Evolutionary conservation across 1,139 yeast species (phyloP).

Genomic region (Blastobotrys niveus): DNA sequence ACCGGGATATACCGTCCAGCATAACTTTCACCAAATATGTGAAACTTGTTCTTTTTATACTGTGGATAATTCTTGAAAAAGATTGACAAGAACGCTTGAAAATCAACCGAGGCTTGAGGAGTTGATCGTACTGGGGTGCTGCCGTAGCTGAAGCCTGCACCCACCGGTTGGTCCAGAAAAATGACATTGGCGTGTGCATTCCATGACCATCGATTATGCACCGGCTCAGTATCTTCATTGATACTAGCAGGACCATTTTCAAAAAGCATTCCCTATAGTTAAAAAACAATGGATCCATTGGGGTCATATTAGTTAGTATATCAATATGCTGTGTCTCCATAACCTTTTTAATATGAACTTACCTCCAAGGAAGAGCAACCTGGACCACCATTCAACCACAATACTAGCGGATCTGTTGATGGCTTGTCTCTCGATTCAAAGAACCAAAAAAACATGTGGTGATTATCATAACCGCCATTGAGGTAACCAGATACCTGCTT

Average conservation of each 20-base stretch:
- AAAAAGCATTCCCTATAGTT: conserved; percentile 19
- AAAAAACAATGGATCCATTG: background rate
- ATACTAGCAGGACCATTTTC: conserved; percentile 24
- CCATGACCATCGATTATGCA: conserved; percentile 63
- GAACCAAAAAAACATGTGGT: conserved; percentile 78
- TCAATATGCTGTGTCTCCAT: background rate
- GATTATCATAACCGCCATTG: conserved; percentile 64
- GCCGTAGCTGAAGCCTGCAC: conserved; percentile 66
- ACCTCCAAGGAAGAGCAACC: conserved; percentile 48
- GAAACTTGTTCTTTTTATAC: conserved; percentile 62
- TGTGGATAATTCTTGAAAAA: conserved; percentile 91
- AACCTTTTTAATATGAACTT: background rate
- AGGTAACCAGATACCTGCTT: conserved; percentile 62
- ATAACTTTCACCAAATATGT: conserved; percentile 97
- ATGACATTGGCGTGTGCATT: conserved; percentile 62
- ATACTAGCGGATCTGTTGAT: conserved; percentile 52
- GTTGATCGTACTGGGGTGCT: conserved; percentile 18
- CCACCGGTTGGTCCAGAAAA: conserved; percentile 67
- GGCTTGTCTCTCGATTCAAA: conserved; percentile 69
- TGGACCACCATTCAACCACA: conserved; percentile 77
- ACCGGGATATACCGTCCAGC: conserved; percentile 98
- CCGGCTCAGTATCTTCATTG: conserved; percentile 43
- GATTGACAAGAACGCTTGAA: conserved; percentile 81
- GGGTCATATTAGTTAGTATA: background rate
- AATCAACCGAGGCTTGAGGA: conserved; percentile 88